These are phyloP conservation scores for Sonneratia caseolaris DNA, from an alignment of 345 rosid species.

Conservation along the genomic window DNA sequence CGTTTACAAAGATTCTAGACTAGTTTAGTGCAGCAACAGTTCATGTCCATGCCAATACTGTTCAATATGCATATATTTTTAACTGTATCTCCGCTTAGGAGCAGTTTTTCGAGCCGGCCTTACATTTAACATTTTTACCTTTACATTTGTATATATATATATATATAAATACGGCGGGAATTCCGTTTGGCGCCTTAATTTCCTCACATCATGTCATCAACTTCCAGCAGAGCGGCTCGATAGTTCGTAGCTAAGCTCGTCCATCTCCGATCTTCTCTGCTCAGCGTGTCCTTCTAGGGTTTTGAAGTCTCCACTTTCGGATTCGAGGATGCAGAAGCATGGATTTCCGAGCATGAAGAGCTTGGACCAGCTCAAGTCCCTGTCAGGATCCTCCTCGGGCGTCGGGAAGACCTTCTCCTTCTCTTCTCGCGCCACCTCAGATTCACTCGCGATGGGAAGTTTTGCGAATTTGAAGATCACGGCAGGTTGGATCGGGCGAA, in stretches of 20 bases:
- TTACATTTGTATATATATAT: too few species aligned
- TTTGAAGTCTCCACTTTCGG: neutral
- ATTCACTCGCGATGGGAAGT: conserved; percentile 47
- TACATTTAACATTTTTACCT: too few species aligned
- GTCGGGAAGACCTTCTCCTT: conserved; percentile 42
- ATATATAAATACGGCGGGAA: neutral
- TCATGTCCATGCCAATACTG: too few species aligned
- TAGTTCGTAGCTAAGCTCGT: neutral
- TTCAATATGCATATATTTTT: too few species aligned
- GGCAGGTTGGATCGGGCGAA: conserved; percentile 43
- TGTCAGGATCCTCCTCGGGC: conserved; percentile 29
- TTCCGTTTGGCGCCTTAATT: conserved; percentile 2
- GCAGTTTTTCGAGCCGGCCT: too few species aligned
- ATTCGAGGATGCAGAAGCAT: conserved; percentile 55
- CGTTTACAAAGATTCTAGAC: too few species aligned
- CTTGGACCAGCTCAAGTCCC: conserved; percentile 49
- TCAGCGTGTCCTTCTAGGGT: neutral
- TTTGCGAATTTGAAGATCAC: conserved; percentile 73
- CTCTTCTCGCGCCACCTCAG: conserved; percentile 43
- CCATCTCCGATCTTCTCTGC: conserved; percentile 1
- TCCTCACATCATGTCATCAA: neutral
- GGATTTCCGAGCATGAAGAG: conserved; percentile 61
- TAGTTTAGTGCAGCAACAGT: too few species aligned
- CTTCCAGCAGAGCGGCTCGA: neutral
- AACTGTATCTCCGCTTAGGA: too few species aligned